Base-by-base conservation (phyloP, 78 protist genomes). In the Dictyostelium capitatum region DNA sequence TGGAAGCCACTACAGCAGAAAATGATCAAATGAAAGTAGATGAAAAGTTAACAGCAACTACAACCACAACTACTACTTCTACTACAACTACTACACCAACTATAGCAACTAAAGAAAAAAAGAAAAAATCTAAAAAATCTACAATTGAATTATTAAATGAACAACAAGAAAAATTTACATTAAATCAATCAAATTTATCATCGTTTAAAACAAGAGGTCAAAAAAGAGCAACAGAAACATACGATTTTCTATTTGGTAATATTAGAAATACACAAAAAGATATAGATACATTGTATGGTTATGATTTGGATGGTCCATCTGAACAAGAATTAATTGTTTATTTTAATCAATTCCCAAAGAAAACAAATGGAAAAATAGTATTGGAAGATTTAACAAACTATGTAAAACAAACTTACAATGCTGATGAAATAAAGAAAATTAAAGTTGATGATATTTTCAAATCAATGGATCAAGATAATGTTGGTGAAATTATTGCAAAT, bases 251-350 rank as follows among this genome's bases (percentile, higher is more conserved):
- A 25, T 62, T 80, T 25, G 70, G 70, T 62, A 67, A 72, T 51
- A 12, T 43, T 28, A n/a, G 10, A 15, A 72, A 85, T 25, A 37
- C 77, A 46, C 53, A 85, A 75, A 75, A 53, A 5, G 28, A 43
- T 56, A 54, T 85, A 8, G 50, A 57, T 25, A 85, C 28, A 59
- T 72, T 85, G 6, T 47, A 74, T 53, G 92, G 92, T 19, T 41
- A 75, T 19, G 83, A 85, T 28, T 85, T 46, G 23, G 78, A 70
- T 56, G 92, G 92, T 12, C 92, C 92, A 54, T 47, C 48, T 47
- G 92, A 74, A 19, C 64, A 51, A 75, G 74, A 85, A 19, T 62
- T 85, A 20, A 6, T n/a, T 2, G 79, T 85, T 56, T 73, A 46
- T 30, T 85, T 85, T 51, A 37, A 51, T 15, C 74, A 73, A 20